Evolutionary conservation across 2,329 filamentous ascomycete genomes (phyloP).

Genomic region (Elsinoe necatrix): DNA sequence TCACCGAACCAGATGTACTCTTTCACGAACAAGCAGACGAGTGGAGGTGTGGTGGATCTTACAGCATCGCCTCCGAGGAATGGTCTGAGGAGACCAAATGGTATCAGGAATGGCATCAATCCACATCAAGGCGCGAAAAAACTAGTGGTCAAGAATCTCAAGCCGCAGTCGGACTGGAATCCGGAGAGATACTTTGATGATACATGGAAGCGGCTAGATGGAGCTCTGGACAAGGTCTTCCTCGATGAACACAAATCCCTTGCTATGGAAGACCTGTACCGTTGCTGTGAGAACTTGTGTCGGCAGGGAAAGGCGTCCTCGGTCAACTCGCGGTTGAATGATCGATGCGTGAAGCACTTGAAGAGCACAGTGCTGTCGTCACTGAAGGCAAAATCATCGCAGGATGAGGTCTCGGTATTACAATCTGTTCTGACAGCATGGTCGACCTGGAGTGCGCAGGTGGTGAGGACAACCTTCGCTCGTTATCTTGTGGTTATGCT

Average conservation of each 20-base stretch:
- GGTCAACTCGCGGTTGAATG: conserved; percentile 58
- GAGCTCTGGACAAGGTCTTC: conserved; percentile 67
- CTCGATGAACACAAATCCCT: conserved; percentile 49
- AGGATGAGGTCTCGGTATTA: conserved; percentile 57
- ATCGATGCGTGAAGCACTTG: conserved; percentile 58
- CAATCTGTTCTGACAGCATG: conserved; percentile 55
- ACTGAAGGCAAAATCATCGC: conserved; percentile 49
- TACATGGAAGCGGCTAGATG: conserved; percentile 64
- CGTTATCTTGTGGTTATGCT: conserved; percentile 15
- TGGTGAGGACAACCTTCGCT: conserved; percentile 44
- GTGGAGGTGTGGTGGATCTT: conserved; percentile 32
- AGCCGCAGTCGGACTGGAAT: conserved; percentile 54
- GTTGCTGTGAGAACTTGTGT: conserved; percentile 86
- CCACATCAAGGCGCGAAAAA: conserved; percentile 71
- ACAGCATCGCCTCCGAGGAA: conserved; percentile 33
- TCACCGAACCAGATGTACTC: conserved; percentile 42
- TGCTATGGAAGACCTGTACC: conserved; percentile 83
- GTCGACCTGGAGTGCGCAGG: conserved; percentile 68
- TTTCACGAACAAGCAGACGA: conserved; percentile 35
- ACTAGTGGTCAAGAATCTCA: conserved; percentile 89
- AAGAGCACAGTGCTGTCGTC: conserved; percentile 47
- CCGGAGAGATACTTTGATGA: conserved; percentile 70
- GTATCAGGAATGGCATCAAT: conserved; percentile 47
- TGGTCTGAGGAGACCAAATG: conserved; percentile 29
- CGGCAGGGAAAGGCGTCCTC: conserved; percentile 63